These are phyloP conservation scores for Clonostachys byssicola DNA, from an alignment of 2,329 filamentous ascomycete genomes.

Conservation along the genomic window DNA sequence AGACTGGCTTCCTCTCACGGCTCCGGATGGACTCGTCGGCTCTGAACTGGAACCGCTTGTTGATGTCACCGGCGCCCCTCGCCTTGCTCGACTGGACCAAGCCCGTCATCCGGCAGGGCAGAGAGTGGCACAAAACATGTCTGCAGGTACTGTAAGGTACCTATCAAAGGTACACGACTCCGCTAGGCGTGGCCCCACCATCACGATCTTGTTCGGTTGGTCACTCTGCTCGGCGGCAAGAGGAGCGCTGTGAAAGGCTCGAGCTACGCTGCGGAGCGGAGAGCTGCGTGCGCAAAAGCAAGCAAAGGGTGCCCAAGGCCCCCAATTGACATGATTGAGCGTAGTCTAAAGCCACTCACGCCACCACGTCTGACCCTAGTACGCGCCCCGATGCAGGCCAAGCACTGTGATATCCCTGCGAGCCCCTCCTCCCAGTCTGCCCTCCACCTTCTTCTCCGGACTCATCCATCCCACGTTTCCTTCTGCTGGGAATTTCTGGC, in stretches of 20 bases:
- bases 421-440: background rate
- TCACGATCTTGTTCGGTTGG: background rate
- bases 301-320: too few species aligned
- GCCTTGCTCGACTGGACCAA: too few species aligned
- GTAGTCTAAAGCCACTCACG: too few species aligned
- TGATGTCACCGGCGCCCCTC: too few species aligned
- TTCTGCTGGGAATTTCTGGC: conserved; percentile 3
- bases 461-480: background rate
- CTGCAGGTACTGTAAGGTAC: too few species aligned
- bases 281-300: conserved; percentile 1
- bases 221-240: too few species aligned
- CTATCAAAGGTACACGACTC: background rate
- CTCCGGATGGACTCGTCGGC: too few species aligned
- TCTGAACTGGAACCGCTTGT: too few species aligned
- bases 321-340: too few species aligned
- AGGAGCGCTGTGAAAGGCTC: background rate
- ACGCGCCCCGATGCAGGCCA: background rate
- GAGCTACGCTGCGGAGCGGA: conserved; percentile 1
- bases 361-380: background rate
- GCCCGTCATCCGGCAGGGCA: background rate
- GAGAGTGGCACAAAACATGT: too few species aligned
- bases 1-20: too few species aligned
- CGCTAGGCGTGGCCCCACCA: background rate
- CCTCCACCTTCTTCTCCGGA: background rate
- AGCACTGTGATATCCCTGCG: background rate